phyloP scores from a whole-genome alignment of 129 eudicot genomes.

The Mikania micrantha region DNA sequence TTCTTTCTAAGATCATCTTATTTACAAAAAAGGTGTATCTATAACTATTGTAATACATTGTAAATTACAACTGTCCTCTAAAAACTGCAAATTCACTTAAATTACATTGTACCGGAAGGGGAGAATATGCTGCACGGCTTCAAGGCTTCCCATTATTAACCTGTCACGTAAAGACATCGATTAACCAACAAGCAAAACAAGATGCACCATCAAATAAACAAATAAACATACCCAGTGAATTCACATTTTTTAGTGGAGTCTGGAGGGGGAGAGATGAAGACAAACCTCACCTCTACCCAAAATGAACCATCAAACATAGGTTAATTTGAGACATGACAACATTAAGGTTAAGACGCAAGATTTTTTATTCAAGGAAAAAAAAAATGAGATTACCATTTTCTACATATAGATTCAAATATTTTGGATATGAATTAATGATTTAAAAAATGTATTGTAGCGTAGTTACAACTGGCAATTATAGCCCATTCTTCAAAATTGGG shows the following conservation, averaged over 20 bases:
- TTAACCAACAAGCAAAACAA: background rate
- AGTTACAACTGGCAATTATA: no score
- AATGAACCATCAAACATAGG: background rate
- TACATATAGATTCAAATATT: background rate
- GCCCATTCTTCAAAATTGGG: no score
- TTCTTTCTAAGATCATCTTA: background rate
- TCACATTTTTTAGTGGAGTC: no score
- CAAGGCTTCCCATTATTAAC: background rate
- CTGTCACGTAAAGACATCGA: background rate
- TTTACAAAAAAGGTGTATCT: constrained; percentile 14
- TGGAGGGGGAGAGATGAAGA: background rate
- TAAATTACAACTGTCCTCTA: constrained; percentile 5
- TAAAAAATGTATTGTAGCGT: background rate
- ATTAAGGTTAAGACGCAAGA: background rate
- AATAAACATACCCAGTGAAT: no score
- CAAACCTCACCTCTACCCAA: background rate
- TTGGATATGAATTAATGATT: background rate
- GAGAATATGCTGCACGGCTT: background rate
- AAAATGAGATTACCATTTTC: background rate
- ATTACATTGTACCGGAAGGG: constrained; percentile 8
- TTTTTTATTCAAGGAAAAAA: background rate
- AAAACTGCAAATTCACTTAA: constrained; percentile 11
- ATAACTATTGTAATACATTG: constrained; percentile 13
- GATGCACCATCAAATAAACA: background rate
- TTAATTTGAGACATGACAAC: background rate